phyloP scores from a whole-genome alignment of 2,329 filamentous ascomycete species.

The Pseudocercospora musae region DNA sequence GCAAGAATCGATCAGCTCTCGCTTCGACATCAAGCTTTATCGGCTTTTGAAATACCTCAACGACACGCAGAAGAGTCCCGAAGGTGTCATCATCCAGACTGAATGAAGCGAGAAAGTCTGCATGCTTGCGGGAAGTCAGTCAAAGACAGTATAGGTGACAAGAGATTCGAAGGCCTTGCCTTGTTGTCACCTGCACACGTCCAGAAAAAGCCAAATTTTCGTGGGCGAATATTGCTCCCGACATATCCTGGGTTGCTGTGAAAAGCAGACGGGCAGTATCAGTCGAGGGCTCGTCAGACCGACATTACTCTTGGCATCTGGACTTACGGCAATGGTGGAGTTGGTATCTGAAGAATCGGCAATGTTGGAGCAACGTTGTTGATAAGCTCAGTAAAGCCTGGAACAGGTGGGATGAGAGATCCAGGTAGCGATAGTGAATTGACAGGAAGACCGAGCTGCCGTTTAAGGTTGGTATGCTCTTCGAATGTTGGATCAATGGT shows the following conservation, averaged over 20 bases:
- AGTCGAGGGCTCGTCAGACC: neutral
- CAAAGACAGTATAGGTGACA: neutral
- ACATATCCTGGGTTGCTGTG: conserved; percentile 42
- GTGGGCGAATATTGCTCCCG: conserved; percentile 56
- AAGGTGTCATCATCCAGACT: conserved; percentile 62
- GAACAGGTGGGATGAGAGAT: conserved; percentile 57
- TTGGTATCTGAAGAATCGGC: conserved; percentile 58
- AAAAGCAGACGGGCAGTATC: neutral
- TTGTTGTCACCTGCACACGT: conserved; percentile 59
- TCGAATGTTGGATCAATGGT: neutral
- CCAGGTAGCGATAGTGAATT: conserved; percentile 2
- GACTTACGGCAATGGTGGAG: conserved; percentile 55
- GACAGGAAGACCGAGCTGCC: neutral
- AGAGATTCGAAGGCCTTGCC: neutral
- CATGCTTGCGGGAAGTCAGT: conserved; percentile 42
- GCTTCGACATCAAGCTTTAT: neutral
- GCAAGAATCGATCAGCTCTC: conserved; percentile 54
- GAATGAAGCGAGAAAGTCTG: conserved; percentile 57
- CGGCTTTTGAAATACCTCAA: conserved; percentile 29
- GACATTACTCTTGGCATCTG: neutral
- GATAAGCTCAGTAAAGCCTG: conserved; percentile 58
- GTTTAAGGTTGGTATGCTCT: neutral
- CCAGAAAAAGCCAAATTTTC: conserved; percentile 66
- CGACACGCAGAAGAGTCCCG: conserved; percentile 49
- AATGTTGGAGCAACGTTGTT: conserved; percentile 50